These are phyloP conservation scores for Heterobasidion irregulare DNA, from an alignment of 1,284 basidiomycete genomes.

Conservation along the genomic window DNA sequence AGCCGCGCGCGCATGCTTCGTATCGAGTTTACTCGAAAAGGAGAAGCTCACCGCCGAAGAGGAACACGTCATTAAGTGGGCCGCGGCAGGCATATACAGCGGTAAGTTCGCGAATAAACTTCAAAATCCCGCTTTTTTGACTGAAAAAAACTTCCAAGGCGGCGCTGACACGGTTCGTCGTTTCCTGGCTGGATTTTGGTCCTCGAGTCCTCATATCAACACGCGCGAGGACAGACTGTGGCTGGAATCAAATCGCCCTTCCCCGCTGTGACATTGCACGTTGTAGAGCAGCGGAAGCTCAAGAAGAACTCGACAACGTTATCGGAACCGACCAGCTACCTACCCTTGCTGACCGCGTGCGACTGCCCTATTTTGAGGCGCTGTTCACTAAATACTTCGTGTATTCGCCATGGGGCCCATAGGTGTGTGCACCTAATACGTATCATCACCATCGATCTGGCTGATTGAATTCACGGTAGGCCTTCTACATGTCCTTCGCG, in stretches of 20 bases:
- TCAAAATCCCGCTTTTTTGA: not conserved
- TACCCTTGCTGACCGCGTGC: slow-evolving; percentile 13
- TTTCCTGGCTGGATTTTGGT: not conserved
- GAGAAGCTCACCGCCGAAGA: slow-evolving; percentile 37
- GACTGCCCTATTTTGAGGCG: slow-evolving; percentile 15
- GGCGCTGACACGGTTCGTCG: slow-evolving; percentile 4
- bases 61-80: slow-evolving; percentile 50
- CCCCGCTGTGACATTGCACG: slow-evolving; percentile 18
- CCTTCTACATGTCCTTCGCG: slow-evolving; percentile 12
- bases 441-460: no score
- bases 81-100: slow-evolving; percentile 37
- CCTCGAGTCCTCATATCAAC: not conserved
- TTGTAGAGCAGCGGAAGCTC: slow-evolving; percentile 17
- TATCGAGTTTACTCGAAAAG: slow-evolving; percentile 38
- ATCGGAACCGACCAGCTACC: slow-evolving; percentile 16
- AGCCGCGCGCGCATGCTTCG: slow-evolving; percentile 40
- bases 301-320: slow-evolving; percentile 20
- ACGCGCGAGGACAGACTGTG: slow-evolving; percentile 6
- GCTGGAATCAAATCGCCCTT: slow-evolving; percentile 22
- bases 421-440: not conserved
- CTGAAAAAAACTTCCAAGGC: slow-evolving; percentile 35
- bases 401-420: slow-evolving; percentile 6
- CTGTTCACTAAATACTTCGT: slow-evolving; percentile 13
- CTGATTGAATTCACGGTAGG: slow-evolving; percentile 3
- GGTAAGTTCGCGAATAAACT: not conserved